Evolutionary conservation across 768 basidiomycete species (phyloP).

Genomic region (Psilocybe subaeruginosa): DNA sequence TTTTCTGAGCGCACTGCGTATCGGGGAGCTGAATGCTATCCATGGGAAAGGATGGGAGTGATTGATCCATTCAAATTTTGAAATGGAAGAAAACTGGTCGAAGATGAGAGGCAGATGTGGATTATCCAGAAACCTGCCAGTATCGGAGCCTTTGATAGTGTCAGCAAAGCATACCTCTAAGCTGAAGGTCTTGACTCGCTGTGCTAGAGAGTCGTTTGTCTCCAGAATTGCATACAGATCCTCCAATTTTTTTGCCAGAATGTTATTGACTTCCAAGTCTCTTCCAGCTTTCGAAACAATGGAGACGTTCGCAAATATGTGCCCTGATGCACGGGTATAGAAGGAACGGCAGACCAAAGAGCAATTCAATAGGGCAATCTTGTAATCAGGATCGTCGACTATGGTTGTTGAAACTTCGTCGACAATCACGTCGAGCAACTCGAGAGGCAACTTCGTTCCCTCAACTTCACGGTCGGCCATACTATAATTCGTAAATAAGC

Average conservation of each 20-base stretch:
- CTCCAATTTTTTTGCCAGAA: background rate
- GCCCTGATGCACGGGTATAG: constrained; percentile 8
- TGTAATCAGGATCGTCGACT: background rate
- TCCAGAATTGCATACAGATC: constrained; percentile 2
- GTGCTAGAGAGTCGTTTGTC: background rate
- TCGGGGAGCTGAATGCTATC: background rate
- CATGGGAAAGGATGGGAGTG: background rate
- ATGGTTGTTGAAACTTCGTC: background rate
- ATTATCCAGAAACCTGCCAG: background rate
- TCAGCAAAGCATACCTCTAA: background rate
- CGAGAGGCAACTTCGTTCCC: constrained; percentile 4
- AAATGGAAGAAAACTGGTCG: background rate
- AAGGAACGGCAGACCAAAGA: constrained; percentile 11
- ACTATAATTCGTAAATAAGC: background rate
- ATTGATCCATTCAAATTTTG: constrained; percentile 10
- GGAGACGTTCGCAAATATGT: constrained; percentile 5
- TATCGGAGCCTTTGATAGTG: background rate
- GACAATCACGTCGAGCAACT: constrained; percentile 10
- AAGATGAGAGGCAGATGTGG: constrained; percentile 5
- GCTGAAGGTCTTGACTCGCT: constrained; percentile 5
- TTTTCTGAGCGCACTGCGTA: background rate
- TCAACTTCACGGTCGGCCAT: background rate
- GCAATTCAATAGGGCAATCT: constrained; percentile 1
- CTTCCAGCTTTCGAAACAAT: background rate
- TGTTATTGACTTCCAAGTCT: background rate